Evolutionary conservation across 1,139 yeast species (phyloP), one percentile per base, ranked within the genome.

Genomic region (Debaryomycetaceae sp.): DNA sequence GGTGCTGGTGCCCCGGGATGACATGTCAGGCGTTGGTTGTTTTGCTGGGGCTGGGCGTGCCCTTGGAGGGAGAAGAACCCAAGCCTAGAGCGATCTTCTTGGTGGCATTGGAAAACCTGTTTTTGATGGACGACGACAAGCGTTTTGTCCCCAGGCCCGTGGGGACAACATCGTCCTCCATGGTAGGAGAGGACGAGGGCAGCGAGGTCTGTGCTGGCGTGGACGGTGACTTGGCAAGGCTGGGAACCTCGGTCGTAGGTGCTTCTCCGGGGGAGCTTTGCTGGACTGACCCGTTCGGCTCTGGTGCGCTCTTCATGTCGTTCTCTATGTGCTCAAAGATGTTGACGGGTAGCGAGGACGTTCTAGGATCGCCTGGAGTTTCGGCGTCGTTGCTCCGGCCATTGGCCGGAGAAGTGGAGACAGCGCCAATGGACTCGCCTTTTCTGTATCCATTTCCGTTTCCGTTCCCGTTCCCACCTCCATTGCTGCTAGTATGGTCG

Each of bases 401-500:
- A 14, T 11, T 27, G 31, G 8, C 11, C 11, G 11, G 8, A 8
- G 11, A 4, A 27, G 8, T 11, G 8, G 31, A 2, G 11, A 49
- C 52, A 38, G 46, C 23, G 4, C 3, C 13, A n/a, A 13, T 4
- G 34, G 13, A 31, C 13, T 34, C 31, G 31, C 8, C 31, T 7
- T 27, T 27, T 8, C 8, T 11, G 11, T 27, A 11, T 7, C 56
- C 55, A 45, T 59, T 59, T 7, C 55, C 57, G 39, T 57, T 55
- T 37, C 62, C 68, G 36, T 64, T 67, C 48, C 54, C 58, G 44
- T 55, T 66, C 49, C 58, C 60, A 50, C 59, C 69, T 52, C 51
- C 70, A 40, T 45, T 56, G 41, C 67, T 77, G 1, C 72, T 65
- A 17, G 54, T 56, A 6, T 65, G 71, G 48, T 65, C 64, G 17